Evolutionary conservation across 495 filamentous ascomycete genomes (phyloP).

Genomic region (Penicillium nucicola): DNA sequence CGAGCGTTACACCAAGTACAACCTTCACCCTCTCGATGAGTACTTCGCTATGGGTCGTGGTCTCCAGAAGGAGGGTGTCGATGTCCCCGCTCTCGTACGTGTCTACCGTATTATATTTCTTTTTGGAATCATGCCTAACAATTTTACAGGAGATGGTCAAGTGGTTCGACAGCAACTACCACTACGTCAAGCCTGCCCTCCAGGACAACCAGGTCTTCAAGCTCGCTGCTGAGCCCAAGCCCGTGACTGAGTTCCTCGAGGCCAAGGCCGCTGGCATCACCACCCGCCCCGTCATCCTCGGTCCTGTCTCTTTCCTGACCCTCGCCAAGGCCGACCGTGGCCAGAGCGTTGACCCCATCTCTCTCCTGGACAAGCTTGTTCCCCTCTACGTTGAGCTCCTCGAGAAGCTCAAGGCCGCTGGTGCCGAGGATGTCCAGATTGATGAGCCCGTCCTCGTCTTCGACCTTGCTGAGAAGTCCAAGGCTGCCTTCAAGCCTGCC

Average conservation of each 20-base stretch:
- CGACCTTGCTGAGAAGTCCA: slow-evolving; percentile 80
- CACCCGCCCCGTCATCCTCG: slow-evolving; percentile 92
- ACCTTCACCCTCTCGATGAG: slow-evolving; percentile 83
- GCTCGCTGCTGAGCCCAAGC: slow-evolving; percentile 82
- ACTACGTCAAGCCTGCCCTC: slow-evolving; percentile 98
- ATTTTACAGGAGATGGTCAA: slow-evolving; percentile 87
- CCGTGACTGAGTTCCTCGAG: slow-evolving; percentile 89
- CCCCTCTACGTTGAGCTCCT: slow-evolving; percentile 92
- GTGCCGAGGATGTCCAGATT: slow-evolving; percentile 92
- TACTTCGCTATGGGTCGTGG: slow-evolving; percentile 99
- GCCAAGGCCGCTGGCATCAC: slow-evolving; percentile 91
- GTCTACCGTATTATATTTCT: neutral
- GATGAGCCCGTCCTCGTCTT: slow-evolving; percentile 96
- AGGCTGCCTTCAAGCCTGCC: slow-evolving; percentile 95
- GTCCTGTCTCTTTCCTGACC: slow-evolving; percentile 93
- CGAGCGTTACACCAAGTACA: slow-evolving; percentile 82
- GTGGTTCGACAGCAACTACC: slow-evolving; percentile 99
- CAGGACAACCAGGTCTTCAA: slow-evolving; percentile 95
- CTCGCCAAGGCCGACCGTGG: slow-evolving; percentile 96
- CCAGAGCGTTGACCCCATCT: slow-evolving; percentile 86
- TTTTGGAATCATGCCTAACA: no score
- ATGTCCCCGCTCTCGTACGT: slow-evolving; percentile 78
- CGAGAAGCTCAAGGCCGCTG: slow-evolving; percentile 86
- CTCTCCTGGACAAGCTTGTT: slow-evolving; percentile 83
- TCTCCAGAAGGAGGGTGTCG: slow-evolving; percentile 80